phyloP scores from a whole-genome alignment of 768 basidiomycete species.

The Boletus reticulatus region DNA sequence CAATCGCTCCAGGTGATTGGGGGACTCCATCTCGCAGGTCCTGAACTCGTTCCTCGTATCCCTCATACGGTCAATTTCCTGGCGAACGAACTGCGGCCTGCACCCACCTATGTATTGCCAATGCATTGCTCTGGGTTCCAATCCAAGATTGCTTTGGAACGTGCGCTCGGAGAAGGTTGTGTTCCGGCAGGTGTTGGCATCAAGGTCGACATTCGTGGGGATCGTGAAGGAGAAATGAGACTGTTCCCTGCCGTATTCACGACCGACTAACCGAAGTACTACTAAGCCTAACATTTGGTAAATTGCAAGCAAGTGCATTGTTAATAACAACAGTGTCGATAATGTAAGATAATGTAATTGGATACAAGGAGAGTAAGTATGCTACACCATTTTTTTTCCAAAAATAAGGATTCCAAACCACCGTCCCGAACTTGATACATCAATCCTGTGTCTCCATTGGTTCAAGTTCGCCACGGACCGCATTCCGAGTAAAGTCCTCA shows the following conservation, averaged over 20 bases:
- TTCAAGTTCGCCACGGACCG: background rate
- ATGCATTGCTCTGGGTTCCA: conserved; percentile 86
- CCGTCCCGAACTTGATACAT: background rate
- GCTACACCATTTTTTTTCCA: background rate
- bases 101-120: conserved; percentile 70
- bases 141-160: conserved; percentile 68
- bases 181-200: conserved; percentile 79
- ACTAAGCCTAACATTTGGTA: too few relatives aligned
- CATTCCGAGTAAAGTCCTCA: conserved; percentile 34
- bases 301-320: too few relatives aligned
- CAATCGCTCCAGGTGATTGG: conserved; percentile 59
- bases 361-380: background rate
- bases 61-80: conserved; percentile 71
- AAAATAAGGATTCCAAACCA: background rate
- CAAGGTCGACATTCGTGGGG: conserved; percentile 55
- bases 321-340: too few relatives aligned
- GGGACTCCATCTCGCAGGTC: conserved; percentile 78
- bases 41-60: conserved; percentile 62
- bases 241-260: conserved; percentile 19
- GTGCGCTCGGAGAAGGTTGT: conserved; percentile 68
- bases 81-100: conserved; percentile 52
- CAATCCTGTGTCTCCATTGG: background rate
- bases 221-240: conserved; percentile 40
- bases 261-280: too few relatives aligned
- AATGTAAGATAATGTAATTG: background rate